Evolutionary conservation across 2,329 filamentous ascomycete species (phyloP).

Genomic region (Pseudocercospora fijiensis): DNA sequence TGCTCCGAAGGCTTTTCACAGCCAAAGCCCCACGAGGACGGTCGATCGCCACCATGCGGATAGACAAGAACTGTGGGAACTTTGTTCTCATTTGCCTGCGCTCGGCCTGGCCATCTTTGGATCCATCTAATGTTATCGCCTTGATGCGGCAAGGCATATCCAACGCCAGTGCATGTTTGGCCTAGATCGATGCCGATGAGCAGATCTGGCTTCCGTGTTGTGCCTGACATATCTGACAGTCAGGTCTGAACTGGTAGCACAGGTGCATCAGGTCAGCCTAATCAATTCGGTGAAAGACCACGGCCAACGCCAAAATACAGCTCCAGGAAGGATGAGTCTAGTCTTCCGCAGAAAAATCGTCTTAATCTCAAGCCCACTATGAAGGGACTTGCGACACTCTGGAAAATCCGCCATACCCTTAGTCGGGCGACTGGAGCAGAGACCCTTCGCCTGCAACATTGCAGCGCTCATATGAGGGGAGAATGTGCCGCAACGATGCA

Average conservation of each 20-base stretch:
- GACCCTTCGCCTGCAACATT: not conserved
- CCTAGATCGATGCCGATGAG: not conserved
- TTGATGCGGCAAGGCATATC: conserved; percentile 4
- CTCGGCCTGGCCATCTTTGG: conserved; percentile 23
- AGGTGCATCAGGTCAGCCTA: not conserved
- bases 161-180: conserved; percentile 6
- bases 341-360: not conserved
- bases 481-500: not conserved
- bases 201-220: not conserved
- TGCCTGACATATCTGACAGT: not conserved
- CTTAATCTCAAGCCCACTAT: not conserved
- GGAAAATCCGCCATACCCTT: not conserved
- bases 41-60: not conserved
- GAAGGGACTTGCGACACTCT: not conserved
- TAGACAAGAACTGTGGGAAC: conserved; percentile 20
- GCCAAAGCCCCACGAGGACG: conserved; percentile 19
- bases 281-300: not conserved
- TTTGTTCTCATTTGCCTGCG: conserved; percentile 19
- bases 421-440: not conserved
- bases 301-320: not conserved
- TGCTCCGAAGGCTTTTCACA: conserved; percentile 9
- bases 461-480: not conserved
- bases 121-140: conserved; percentile 10
- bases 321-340: not conserved
- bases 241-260: not conserved